Evolutionary conservation across 2,329 filamentous ascomycete species (phyloP).

Genomic region (Fusarium albidum): DNA sequence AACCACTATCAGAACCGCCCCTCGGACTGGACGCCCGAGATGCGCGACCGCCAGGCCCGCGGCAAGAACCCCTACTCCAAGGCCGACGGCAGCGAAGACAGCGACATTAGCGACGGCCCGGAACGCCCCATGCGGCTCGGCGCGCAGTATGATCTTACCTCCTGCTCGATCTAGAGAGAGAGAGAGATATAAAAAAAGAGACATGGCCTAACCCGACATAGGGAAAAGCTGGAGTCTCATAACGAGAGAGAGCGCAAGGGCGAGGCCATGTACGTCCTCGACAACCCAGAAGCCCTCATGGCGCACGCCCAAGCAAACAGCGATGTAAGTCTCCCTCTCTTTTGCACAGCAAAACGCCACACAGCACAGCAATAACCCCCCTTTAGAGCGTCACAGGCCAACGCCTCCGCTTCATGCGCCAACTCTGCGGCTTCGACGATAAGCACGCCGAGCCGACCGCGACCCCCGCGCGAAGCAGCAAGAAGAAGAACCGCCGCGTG

Average conservation of each 20-base stretch:
- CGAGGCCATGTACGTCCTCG: constrained; percentile 62
- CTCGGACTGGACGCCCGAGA: constrained; percentile 54
- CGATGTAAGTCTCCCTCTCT: constrained; percentile 64
- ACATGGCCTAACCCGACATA: neutral
- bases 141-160: constrained; percentile 3
- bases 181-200: too few species aligned
- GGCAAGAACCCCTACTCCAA: constrained; percentile 62
- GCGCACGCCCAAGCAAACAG: constrained; percentile 63
- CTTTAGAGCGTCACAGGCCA: constrained; percentile 63
- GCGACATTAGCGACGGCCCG: constrained; percentile 35
- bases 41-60: constrained; percentile 67
- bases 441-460: constrained; percentile 12
- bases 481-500: constrained; percentile 26
- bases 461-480: constrained; percentile 12
- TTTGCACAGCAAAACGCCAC: too few species aligned
- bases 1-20: constrained; percentile 39
- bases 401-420: constrained; percentile 62
- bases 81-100: constrained; percentile 22
- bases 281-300: constrained; percentile 66
- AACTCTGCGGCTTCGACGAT: constrained; percentile 61
- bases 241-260: constrained; percentile 53
- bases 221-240: constrained; percentile 49
- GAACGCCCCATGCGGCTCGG: constrained; percentile 29
- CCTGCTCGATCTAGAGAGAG: too few species aligned
- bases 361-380: too few species aligned